phyloP scores from a whole-genome alignment of 176 grass and related monocot genomes.

The Melocanna baccifera region DNA sequence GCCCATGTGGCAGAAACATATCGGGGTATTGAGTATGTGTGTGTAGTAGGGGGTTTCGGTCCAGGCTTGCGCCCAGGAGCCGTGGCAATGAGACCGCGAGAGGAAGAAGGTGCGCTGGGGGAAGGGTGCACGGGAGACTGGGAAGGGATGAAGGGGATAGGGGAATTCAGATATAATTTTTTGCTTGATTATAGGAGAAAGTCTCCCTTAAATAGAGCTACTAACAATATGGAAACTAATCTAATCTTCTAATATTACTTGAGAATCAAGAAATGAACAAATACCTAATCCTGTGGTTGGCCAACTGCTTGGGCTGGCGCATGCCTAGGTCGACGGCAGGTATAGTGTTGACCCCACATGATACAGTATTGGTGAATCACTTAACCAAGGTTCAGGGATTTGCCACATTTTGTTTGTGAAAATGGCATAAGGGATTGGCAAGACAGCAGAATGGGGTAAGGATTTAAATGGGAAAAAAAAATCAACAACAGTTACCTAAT shows the following conservation, averaged over 20 bases:
- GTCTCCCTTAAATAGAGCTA: not conserved
- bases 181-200: not conserved
- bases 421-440: not conserved
- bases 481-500: not conserved
- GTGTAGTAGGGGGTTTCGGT: not conserved
- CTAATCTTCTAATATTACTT: not conserved
- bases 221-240: not conserved
- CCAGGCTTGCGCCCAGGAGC: not conserved
- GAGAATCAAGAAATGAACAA: not conserved
- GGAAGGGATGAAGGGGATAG: not conserved
- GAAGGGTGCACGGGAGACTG: not conserved
- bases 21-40: not conserved
- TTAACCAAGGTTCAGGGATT: not conserved
- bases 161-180: not conserved
- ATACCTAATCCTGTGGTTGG: not conserved
- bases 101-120: not conserved
- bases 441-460: conserved; percentile 2
- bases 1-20: not conserved
- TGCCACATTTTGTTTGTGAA: not conserved
- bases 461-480: not conserved
- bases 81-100: not conserved
- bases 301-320: not conserved
- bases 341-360: not conserved
- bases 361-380: not conserved
- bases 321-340: not conserved